These are phyloP conservation scores for Debaryomyces robertsiae DNA, from an alignment of 1,139 yeast genomes.

Conservation along the genomic window DNA sequence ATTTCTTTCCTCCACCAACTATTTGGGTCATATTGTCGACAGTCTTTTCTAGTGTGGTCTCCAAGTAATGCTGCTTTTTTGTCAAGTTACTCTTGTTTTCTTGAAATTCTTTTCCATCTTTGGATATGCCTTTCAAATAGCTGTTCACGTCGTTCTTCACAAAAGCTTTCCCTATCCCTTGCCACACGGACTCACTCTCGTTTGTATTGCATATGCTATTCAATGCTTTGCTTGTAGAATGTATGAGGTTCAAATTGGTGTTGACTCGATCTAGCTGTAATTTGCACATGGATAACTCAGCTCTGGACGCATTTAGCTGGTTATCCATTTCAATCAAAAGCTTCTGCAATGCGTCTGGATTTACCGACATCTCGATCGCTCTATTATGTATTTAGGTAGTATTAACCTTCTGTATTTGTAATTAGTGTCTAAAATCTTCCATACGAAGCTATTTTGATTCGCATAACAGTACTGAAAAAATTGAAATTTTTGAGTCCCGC, in stretches of 20 bases:
- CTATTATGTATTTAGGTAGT: not conserved
- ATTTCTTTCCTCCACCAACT: conserved; percentile 26
- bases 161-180: conserved; percentile 82
- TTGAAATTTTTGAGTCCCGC: no score
- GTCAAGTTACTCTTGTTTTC: conserved; percentile 63
- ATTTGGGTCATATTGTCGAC: conserved; percentile 61
- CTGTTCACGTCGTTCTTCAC: conserved; percentile 43
- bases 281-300: conserved; percentile 65
- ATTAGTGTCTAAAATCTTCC: no score
- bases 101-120: conserved; percentile 54
- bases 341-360: conserved; percentile 56
- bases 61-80: conserved; percentile 72
- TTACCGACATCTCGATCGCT: conserved; percentile 30
- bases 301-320: conserved; percentile 58
- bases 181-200: conserved; percentile 64
- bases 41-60: conserved; percentile 77
- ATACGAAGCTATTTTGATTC: no score
- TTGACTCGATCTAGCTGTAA: conserved; percentile 59
- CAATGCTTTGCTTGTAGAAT: conserved; percentile 58
- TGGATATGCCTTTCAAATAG: conserved; percentile 51
- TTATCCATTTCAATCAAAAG: conserved; percentile 64
- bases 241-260: conserved; percentile 60
- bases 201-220: conserved; percentile 35
- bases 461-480: no score
- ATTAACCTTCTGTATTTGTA: no score